Conservation (phyloP, 2,329 filamentous ascomycete genomes). For the Sporothrix variecibatus region DNA sequence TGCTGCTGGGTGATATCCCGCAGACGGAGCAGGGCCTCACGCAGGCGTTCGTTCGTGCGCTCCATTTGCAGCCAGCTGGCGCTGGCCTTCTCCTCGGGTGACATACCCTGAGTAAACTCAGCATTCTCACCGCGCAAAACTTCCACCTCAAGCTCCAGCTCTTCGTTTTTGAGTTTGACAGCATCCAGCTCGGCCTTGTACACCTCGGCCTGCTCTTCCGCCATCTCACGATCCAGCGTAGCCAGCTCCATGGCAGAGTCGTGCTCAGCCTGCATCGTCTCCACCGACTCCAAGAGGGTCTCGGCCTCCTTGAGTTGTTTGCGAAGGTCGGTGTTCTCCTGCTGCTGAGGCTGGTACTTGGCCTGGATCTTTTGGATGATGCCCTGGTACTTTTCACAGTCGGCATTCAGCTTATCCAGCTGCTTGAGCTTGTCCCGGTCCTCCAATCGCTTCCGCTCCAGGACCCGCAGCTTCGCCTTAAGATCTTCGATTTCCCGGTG, state of each 20-base stretch:
- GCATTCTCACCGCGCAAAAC: conserved; percentile 84
- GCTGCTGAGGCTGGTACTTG: conserved; percentile 83
- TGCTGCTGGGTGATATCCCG: conserved; percentile 86
- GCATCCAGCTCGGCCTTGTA: conserved; percentile 78
- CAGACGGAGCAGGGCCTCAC: conserved; percentile 79
- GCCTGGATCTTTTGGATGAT: conserved; percentile 89
- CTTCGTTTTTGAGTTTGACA: conserved; percentile 74
- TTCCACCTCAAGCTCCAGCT: conserved; percentile 84
- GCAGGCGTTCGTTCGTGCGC: conserved; percentile 81
- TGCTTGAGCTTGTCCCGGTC: conserved; percentile 82
- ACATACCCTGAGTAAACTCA: conserved; percentile 81
- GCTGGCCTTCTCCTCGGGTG: conserved; percentile 81
- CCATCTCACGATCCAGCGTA: conserved; percentile 90
- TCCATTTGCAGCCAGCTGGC: conserved; percentile 92
- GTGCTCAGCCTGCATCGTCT: conserved; percentile 77
- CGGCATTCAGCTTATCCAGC: conserved; percentile 73
- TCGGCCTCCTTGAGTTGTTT: conserved; percentile 78
- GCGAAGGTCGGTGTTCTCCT: conserved; percentile 75
- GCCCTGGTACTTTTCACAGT: conserved; percentile 74
- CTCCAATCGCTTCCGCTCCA: conserved; percentile 85
- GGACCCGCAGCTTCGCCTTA: conserved; percentile 79
- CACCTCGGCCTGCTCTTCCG: conserved; percentile 85
- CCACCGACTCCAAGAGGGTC: conserved; percentile 66
- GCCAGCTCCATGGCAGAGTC: conserved; percentile 84
- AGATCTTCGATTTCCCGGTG: conserved; percentile 79